Evolutionary conservation across 768 basidiomycete genomes (phyloP).

Genomic region (Rossbeevera mucosa): DNA sequence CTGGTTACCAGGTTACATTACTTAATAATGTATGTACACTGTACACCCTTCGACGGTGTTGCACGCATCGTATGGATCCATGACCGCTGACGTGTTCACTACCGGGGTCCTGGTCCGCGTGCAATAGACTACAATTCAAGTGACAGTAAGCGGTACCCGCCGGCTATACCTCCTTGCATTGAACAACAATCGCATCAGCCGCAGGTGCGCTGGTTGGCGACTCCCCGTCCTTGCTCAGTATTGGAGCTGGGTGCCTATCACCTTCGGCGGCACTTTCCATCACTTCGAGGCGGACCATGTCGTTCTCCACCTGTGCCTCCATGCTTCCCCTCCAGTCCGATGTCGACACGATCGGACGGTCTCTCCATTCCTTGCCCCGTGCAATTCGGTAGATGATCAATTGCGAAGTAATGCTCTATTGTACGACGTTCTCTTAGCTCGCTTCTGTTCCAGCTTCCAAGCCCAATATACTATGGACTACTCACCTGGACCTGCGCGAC

Average conservation of each 20-base stretch:
- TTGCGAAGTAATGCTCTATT: constrained; percentile 13
- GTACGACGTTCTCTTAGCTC: not conserved
- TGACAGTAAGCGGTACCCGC: not conserved
- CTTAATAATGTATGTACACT: not conserved
- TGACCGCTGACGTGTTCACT: not conserved
- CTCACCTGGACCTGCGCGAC: constrained; percentile 20
- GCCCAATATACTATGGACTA: not conserved
- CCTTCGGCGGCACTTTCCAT: not conserved
- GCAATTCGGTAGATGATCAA: constrained; percentile 22
- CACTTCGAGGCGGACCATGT: not conserved
- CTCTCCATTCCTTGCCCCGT: constrained; percentile 13
- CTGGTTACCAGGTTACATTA: too few relatives aligned
- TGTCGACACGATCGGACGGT: constrained; percentile 2
- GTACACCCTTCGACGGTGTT: not conserved
- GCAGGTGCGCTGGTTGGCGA: not conserved
- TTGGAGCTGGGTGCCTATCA: not conserved
- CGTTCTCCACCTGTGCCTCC: not conserved
- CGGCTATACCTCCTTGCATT: constrained; percentile 1
- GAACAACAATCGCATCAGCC: not conserved
- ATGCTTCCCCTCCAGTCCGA: constrained; percentile 15
- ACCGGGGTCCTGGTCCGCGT: not conserved
- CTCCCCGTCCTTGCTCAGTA: constrained; percentile 4
- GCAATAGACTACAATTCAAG: not conserved
- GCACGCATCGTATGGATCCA: not conserved
- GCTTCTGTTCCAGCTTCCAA: not conserved